These are phyloP conservation scores for Diddensiella caesifluorescens DNA, from an alignment of 805 yeast genomes.

Conservation along the genomic window DNA sequence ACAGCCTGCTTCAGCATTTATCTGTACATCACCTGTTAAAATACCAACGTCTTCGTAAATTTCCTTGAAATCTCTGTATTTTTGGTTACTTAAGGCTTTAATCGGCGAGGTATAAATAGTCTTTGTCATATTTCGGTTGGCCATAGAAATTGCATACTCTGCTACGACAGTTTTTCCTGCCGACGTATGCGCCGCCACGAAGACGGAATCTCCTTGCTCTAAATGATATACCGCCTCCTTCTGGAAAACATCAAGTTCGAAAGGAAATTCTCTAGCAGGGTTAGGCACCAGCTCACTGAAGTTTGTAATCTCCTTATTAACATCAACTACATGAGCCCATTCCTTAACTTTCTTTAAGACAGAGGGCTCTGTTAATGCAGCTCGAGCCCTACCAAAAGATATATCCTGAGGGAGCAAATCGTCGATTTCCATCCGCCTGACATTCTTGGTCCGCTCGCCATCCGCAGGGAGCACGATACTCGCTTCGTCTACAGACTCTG, in stretches of 20 bases:
- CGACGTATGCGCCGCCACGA: constrained; percentile 97
- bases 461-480: constrained; percentile 7
- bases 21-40: constrained; percentile 96
- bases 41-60: constrained; percentile 86
- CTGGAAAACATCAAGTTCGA: constrained; percentile 89
- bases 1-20: constrained; percentile 93
- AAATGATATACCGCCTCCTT: constrained; percentile 94
- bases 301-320: constrained; percentile 75
- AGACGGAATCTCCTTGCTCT: constrained; percentile 97
- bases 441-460: neutral
- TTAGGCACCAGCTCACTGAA: constrained; percentile 85
- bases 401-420: constrained; percentile 47
- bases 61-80: constrained; percentile 80
- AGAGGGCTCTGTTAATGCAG: constrained; percentile 15
- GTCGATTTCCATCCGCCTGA: constrained; percentile 34
- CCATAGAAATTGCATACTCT: constrained; percentile 97
- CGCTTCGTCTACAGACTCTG: constrained; percentile 15
- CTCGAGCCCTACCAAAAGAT: constrained; percentile 40
- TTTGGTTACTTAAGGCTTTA: constrained; percentile 84
- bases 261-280: constrained; percentile 93
- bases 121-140: constrained; percentile 91
- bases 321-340: constrained; percentile 95
- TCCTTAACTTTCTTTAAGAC: constrained; percentile 41
- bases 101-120: constrained; percentile 96
- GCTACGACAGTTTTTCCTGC: constrained; percentile 99